Evolutionary conservation across 345 rosid genomes (phyloP).

Genomic region (Passiflora organensis): DNA sequence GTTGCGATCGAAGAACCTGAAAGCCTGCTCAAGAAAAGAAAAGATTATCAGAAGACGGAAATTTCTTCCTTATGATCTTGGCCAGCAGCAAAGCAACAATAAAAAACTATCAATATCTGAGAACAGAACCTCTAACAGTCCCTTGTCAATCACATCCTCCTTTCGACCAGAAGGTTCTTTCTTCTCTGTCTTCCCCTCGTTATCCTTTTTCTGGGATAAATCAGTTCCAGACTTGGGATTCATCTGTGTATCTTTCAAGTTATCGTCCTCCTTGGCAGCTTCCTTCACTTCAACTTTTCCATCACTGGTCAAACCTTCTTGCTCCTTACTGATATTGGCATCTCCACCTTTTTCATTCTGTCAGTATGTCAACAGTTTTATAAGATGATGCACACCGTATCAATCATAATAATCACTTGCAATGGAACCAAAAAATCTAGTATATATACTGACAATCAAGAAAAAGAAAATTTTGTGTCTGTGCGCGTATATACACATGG

Average conservation of each 20-base stretch:
- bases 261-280: conserved; percentile 27
- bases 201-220: conserved; percentile 24
- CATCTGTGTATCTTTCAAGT: conserved; percentile 24
- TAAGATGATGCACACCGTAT: background rate
- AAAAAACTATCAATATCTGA: background rate
- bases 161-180: conserved; percentile 14
- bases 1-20: conserved; percentile 90
- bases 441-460: background rate
- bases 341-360: conserved; percentile 43
- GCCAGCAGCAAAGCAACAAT: background rate
- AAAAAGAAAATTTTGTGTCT: background rate
- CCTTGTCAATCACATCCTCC: conserved; percentile 55
- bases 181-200: conserved; percentile 29
- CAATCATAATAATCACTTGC: background rate
- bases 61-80: background rate
- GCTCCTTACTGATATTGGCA: conserved; percentile 31
- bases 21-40: conserved; percentile 50
- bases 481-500: too few species aligned
- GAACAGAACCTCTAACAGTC: conserved; percentile 70
- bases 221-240: conserved; percentile 35
- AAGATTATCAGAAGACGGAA: conserved; percentile 2
- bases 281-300: conserved; percentile 29
- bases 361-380: conserved; percentile 1
- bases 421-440: background rate
- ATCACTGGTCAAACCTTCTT: conserved; percentile 18